phyloP scores from a whole-genome alignment of 139 green algal species.

The Chlorokybus atmophyticus region DNA sequence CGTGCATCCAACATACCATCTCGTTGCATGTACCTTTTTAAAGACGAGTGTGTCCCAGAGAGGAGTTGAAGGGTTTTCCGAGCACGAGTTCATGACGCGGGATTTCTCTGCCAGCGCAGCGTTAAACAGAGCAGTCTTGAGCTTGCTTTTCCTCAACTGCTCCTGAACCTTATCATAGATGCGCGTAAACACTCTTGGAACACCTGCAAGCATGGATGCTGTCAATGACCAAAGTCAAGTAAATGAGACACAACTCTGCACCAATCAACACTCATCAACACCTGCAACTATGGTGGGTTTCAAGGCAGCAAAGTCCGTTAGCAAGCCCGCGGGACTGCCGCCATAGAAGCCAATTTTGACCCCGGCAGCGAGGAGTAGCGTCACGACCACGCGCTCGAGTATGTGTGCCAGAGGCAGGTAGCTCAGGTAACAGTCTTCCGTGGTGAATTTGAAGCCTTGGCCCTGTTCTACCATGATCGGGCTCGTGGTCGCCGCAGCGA shows the following conservation, averaged over 20 bases:
- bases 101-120: slow-evolving; percentile 3
- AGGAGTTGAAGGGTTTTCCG: neutral
- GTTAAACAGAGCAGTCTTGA: slow-evolving; percentile 16
- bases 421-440: slow-evolving; percentile 18
- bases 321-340: neutral
- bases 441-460: too few species aligned
- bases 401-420: slow-evolving; percentile 24
- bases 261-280: too few species aligned
- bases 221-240: too few species aligned
- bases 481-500: neutral
- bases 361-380: neutral
- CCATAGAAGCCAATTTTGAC: neutral
- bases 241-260: too few species aligned
- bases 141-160: neutral
- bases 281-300: slow-evolving; percentile 15
- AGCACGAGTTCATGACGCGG: neutral
- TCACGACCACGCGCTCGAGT: slow-evolving; percentile 9
- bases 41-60: slow-evolving; percentile 16
- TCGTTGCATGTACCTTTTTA: slow-evolving; percentile 3
- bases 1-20: neutral
- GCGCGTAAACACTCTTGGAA: slow-evolving; percentile 11
- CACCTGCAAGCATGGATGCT: slow-evolving; percentile 8
- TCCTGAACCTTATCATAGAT: slow-evolving; percentile 16
- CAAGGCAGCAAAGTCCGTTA: slow-evolving; percentile 5
- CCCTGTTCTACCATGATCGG: neutral